phyloP scores from a whole-genome alignment of 805 yeast genomes.

The Hanseniaspora clermontiae region DNA sequence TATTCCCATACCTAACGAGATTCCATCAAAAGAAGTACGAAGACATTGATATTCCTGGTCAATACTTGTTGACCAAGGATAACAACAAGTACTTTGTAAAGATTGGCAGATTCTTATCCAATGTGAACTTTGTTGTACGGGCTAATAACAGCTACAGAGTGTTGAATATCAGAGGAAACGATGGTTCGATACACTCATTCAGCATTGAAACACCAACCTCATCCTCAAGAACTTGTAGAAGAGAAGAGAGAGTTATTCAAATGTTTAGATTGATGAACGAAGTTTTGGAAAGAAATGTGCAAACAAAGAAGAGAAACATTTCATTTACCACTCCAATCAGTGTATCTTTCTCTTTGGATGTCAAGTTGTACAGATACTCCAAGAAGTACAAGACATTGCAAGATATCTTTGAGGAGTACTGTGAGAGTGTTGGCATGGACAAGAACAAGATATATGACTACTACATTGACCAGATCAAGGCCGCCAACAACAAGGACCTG shows the following conservation, averaged over 20 bases:
- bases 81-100: slow-evolving; percentile 82
- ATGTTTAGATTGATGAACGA: slow-evolving; percentile 80
- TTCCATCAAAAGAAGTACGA: slow-evolving; percentile 98
- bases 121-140: slow-evolving; percentile 77
- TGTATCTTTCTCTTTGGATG: slow-evolving; percentile 87
- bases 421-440: slow-evolving; percentile 56
- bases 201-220: slow-evolving; percentile 97
- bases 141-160: slow-evolving; percentile 83
- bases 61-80: slow-evolving; percentile 77
- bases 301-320: slow-evolving; percentile 74
- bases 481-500: slow-evolving; percentile 83
- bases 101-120: slow-evolving; percentile 84
- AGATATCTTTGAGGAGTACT: slow-evolving; percentile 74
- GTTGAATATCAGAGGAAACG: slow-evolving; percentile 80
- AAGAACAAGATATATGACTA: slow-evolving; percentile 86
- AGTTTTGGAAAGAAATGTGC: slow-evolving; percentile 65
- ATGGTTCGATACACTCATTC: slow-evolving; percentile 82
- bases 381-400: slow-evolving; percentile 63
- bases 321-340: slow-evolving; percentile 82
- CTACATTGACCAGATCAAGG: slow-evolving; percentile 71
- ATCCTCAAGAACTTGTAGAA: slow-evolving; percentile 90
- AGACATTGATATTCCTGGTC: slow-evolving; percentile 96
- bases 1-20: slow-evolving; percentile 90
- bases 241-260: slow-evolving; percentile 91
- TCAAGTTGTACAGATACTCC: slow-evolving; percentile 77